phyloP scores from a whole-genome alignment of 2,329 filamentous ascomycete species.

The Cladosporium sp. region DNA sequence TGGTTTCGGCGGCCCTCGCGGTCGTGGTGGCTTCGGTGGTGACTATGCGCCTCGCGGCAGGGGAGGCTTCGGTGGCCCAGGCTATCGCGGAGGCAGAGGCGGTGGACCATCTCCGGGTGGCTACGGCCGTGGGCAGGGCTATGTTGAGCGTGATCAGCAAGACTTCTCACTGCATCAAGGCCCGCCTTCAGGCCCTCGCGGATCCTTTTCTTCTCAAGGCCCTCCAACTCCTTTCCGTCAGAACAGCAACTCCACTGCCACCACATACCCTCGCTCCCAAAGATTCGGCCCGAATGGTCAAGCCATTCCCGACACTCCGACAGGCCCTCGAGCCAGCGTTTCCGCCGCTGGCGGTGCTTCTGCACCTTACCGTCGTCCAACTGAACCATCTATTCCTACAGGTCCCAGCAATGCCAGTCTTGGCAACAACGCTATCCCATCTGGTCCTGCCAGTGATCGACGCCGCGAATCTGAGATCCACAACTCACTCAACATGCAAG shows the following conservation, averaged over 20 bases:
- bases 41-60: slow-evolving; percentile 25
- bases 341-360: slow-evolving; percentile 23
- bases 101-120: slow-evolving; percentile 15
- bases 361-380: slow-evolving; percentile 22
- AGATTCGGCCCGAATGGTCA: slow-evolving; percentile 36
- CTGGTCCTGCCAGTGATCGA: slow-evolving; percentile 12
- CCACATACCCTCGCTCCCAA: slow-evolving; percentile 45
- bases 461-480: slow-evolving; percentile 11
- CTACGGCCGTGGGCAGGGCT: slow-evolving; percentile 12
- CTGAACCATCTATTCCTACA: slow-evolving; percentile 14
- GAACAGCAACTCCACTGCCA: slow-evolving; percentile 39
- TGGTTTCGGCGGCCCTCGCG: slow-evolving; percentile 30
- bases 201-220: slow-evolving; percentile 25
- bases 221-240: slow-evolving; percentile 36
- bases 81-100: slow-evolving; percentile 31
- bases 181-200: slow-evolving; percentile 32
- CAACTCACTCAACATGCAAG: neutral
- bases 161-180: slow-evolving; percentile 11
- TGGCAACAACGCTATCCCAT: slow-evolving; percentile 1
- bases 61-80: slow-evolving; percentile 26
- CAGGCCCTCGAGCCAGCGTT: slow-evolving; percentile 12
- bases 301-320: slow-evolving; percentile 21
- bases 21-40: slow-evolving; percentile 37
- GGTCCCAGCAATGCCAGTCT: slow-evolving; percentile 1
- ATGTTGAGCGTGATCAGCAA: slow-evolving; percentile 13